Base-by-base conservation (phyloP, 257 asterid species). In the Solanum ossicruentum region DNA sequence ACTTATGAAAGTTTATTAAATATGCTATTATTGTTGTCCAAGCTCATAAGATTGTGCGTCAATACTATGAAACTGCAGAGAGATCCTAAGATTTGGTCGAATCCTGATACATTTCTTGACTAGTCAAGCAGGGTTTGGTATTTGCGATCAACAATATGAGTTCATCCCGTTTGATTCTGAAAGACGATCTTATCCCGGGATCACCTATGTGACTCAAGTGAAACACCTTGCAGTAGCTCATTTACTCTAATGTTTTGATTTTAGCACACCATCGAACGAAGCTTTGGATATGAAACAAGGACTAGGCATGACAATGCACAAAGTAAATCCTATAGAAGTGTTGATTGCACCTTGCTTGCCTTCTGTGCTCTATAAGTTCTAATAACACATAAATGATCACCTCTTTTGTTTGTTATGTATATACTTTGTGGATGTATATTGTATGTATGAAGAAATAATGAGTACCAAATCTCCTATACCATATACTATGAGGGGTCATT, bases 121-220 rank as follows among this genome's bases (percentile, higher is more conserved):
- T 15, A n/a, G 73, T 65, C 84, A 61, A 58, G 75, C 2, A 81
- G 17, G 57, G 6, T 15, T 21, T 57, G 72, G 39, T 43, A 21
- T 60, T 21, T 39, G 71, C 1, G 77, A 56, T 1, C 61, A 65
- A 47, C 77, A 81, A 17, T 81, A 81, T 58, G 84, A 65, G 58
- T 60, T 57, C 72, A 81, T 81, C 23, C 84, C 77, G 3, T 81
- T 81, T 41, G 72, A 77, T 17, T 81, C 70, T 26, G 77, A 47
- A 45, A 81, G 84, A 41, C 75, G 84, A 81, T 81, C 60, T 60
- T 81, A 75, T 58, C 84, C 75, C 16, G 84, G 84, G 58, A 81
- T 81, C 13, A 57, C 84, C 0, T 81, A 81, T 55, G 84, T 57
- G 13, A 61, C 17, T n/a, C 70, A 81, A 60, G 75, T 81, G 60